These are phyloP conservation scores for Pythium guiyangense DNA, from an alignment of 352 stramenopile genomes.

Conservation along the genomic window DNA sequence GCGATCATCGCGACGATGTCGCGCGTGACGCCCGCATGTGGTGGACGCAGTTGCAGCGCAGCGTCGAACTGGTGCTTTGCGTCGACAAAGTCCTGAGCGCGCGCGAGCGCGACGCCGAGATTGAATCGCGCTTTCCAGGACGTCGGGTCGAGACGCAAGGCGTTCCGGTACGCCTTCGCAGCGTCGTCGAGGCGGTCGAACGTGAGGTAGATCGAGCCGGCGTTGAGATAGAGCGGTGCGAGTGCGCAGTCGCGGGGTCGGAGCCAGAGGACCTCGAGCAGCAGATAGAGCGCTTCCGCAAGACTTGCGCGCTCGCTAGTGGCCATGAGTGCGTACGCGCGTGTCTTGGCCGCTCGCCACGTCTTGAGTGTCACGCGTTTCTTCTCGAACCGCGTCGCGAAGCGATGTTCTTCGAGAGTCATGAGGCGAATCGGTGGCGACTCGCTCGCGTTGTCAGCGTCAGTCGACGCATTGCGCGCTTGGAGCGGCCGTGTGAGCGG, in stretches of 20 bases:
- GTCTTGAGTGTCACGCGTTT: constrained; percentile 40
- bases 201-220: constrained; percentile 46
- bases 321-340: constrained; percentile 25
- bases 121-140: constrained; percentile 52
- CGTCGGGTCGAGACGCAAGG: constrained; percentile 26
- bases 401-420: constrained; percentile 53
- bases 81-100: constrained; percentile 40
- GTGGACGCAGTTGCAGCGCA: constrained; percentile 18
- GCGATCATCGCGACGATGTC: constrained; percentile 30
- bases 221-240: constrained; percentile 38
- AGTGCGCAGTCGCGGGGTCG: constrained; percentile 25
- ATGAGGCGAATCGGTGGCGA: constrained; percentile 29
- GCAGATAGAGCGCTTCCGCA: constrained; percentile 44
- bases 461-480: background rate
- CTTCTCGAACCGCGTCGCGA: constrained; percentile 40
- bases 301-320: constrained; percentile 26
- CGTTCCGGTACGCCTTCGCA: constrained; percentile 41
- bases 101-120: constrained; percentile 36
- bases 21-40: constrained; percentile 5
- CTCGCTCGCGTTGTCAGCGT: background rate
- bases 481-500: background rate
- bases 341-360: constrained; percentile 25
- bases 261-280: constrained; percentile 52
- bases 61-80: constrained; percentile 38
- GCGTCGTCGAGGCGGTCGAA: constrained; percentile 51